Base-by-base conservation (phyloP, 2,329 filamentous ascomycete species). In the Sclerotinia subarctica region DNA sequence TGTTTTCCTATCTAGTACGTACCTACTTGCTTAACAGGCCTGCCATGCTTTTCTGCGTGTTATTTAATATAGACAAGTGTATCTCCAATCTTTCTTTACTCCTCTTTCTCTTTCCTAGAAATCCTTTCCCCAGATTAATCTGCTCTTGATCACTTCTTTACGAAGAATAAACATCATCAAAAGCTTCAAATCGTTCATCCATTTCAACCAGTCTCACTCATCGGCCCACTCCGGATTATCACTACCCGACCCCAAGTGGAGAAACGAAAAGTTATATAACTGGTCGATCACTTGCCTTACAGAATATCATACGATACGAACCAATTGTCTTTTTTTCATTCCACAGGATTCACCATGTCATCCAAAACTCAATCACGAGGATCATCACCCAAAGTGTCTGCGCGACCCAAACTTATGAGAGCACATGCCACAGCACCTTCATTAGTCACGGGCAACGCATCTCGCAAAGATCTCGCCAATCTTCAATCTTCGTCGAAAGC, bases 381-480 rank as follows among this genome's bases (percentile, higher is more conserved):
- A 73, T 78, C 81, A 0, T 80, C 81, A 19, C 79, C 80, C 26
- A 80, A 81, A 53, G 76, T 78, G 44, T 73, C 75, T 62, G 75
- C 77, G 68, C 80, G 83, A 71, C 86, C 86, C 47, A 81, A 82
- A 63, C 80, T 88, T 53, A 79, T 87, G 54, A 81, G 86, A 69
- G 83, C 85, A 38, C 81, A 81, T 66, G 83, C 82, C 44, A 88
- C 85, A 15, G 85, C 85, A 70, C 85, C 86, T 5, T 86, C 84
- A 38, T 82, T 88, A 71, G 87, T 84, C 17, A 81, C 83, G 5
- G 85, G 84, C 44, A 85, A 83, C 71, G 82, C 82, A 46, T 84
- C 82, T 70, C 79, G 82, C 65, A 82, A 83, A 67, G 80, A 85
- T 51, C 77, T 86, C 56, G 82, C 82, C 19, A 82, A 78, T 64